phyloP scores from a whole-genome alignment of 768 basidiomycete species.

The Saitozyma podzolica region DNA sequence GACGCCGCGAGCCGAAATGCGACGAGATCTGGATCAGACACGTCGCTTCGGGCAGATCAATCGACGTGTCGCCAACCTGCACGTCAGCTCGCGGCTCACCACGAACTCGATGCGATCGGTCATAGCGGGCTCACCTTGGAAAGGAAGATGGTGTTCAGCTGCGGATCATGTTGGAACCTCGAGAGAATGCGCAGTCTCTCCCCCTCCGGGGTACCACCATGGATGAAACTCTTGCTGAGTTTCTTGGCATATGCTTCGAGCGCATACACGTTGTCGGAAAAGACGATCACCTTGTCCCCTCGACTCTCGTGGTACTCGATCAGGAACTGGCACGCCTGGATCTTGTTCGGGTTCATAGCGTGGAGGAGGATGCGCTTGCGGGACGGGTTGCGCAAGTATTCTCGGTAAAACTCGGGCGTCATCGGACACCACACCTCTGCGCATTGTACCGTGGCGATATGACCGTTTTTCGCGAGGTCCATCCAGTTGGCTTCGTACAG shows the following conservation, averaged over 20 bases:
- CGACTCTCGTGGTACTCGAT: conserved; percentile 97
- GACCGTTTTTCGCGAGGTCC: conserved; percentile 98
- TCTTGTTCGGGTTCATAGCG: conserved; percentile 99
- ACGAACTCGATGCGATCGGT: too few relatives aligned
- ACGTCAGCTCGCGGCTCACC: conserved; percentile 1
- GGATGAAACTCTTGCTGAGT: conserved; percentile 89
- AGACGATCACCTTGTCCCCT: conserved; percentile 99
- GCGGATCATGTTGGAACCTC: conserved; percentile 91
- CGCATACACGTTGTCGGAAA: conserved; percentile 97
- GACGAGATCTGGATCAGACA: conserved; percentile 99
- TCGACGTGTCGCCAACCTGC: conserved; percentile 81
- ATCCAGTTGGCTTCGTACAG: conserved; percentile 99
- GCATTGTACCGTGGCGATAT: conserved; percentile 99
- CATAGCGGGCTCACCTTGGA: conserved; percentile 68
- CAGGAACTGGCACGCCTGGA: conserved; percentile 97
- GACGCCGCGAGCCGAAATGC: conserved; percentile 95
- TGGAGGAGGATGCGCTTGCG: conserved; percentile 94
- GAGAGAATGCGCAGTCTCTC: conserved; percentile 94
- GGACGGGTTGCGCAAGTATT: conserved; percentile 81
- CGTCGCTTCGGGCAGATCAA: conserved; percentile 97
- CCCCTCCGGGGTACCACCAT: conserved; percentile 89
- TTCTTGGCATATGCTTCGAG: conserved; percentile 90
- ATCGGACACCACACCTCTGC: conserved; percentile 99
- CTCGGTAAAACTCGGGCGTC: conserved; percentile 98
- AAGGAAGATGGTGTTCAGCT: conserved; percentile 96